Evolutionary conservation across 306 rosid genomes (phyloP), one percentile per base, ranked within the genome.

Genomic region (Crotalaria pallida): DNA sequence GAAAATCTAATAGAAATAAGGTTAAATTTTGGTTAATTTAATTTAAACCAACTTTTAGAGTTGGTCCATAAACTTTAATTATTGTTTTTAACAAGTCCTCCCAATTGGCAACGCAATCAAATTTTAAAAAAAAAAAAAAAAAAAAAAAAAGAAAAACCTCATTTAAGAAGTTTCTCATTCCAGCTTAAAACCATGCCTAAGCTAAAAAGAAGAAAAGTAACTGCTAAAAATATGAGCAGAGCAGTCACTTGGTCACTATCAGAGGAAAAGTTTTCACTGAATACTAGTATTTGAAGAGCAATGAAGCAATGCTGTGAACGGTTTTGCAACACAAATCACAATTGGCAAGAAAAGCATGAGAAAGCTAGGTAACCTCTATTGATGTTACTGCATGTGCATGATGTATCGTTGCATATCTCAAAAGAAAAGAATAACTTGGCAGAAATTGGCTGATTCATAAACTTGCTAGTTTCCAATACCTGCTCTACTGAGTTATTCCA

Each of bases 321-420:
- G 62, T 56, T 71, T 70, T 43, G 64, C 49, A 51, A 49, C 18
- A 50, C 18, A n/a, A 13, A 67, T 56, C 43, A 52, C 69, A 64
- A 64, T 40, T 6, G 26, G 41, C 10, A 49, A 24, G 57, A 29
- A 50, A 77, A 40, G 29, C 49, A 29, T 33, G 43, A 51, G 10
- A 40, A n/a, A 51, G 2, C n/a, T n/a, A n/a, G n/a, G 13, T 1
- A 72, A 43, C 24, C 65, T 51, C 49, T 38, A 68, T 26, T 11
- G 4, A 66, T 24, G 26, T 15, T 55, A 16, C 18, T 38, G 56
- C 24, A 38, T 38, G 9, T 48, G 45, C 71, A 27, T 10, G 33
- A 10, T 69, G 66, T 62, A 77, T 53, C 65, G 53, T 45, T 60
- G 55, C 55, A 61, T 63, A 67, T 61, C 55, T 43, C 44, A 62